Base-by-base conservation (phyloP, 169 alveolate species). In the Plasmodium vivax region DNA sequence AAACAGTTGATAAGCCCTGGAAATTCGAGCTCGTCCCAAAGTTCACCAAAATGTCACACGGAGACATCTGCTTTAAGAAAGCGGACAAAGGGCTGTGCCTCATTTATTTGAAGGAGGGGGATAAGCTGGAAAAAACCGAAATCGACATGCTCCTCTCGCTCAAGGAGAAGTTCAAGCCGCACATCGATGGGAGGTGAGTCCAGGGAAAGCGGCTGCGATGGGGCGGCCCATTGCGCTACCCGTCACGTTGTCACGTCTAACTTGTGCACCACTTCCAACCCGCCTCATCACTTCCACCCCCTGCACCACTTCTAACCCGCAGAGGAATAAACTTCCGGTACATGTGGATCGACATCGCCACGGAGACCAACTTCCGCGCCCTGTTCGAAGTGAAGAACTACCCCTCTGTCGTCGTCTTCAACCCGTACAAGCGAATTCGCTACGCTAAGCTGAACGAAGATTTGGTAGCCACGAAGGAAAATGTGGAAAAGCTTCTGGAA, bases 1-100 rank as follows among this genome's bases (percentile, higher is more conserved):
- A 95, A 43, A 87, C 97, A 0, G 97, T 96, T 2, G 77, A 98
- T 3, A 98, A 98, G 92, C 98, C 99, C 1, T 98, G 97, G 98
- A 94, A 94, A 41, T 85, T 96, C 41, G 98, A 97, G 82, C 82
- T 79, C 16, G 85, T 98, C 3, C 99, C 99, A 1, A 97, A 97
- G 85, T 88, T 97, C 84, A 97, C 98, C 38, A 93, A 95, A 81
- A 83, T 88, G 72, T 97, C 98, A 30, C 98, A 97, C 94, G 91
- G 91, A 84, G 99, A 98, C 93, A 85, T 98, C 14, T 98, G 99
- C 87, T 97, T 97, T 93, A 97, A 96, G 93, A 95, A 95, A 94
- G 92, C 95, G 7, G 97, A 95, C 84, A 93, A 84, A 93, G 97
- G 97, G 0, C 88, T 97, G 30, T 97, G 99, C 74, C 96, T 97